Evolutionary conservation across 495 filamentous ascomycete species (phyloP).

Genomic region (Cercophora scortea): DNA sequence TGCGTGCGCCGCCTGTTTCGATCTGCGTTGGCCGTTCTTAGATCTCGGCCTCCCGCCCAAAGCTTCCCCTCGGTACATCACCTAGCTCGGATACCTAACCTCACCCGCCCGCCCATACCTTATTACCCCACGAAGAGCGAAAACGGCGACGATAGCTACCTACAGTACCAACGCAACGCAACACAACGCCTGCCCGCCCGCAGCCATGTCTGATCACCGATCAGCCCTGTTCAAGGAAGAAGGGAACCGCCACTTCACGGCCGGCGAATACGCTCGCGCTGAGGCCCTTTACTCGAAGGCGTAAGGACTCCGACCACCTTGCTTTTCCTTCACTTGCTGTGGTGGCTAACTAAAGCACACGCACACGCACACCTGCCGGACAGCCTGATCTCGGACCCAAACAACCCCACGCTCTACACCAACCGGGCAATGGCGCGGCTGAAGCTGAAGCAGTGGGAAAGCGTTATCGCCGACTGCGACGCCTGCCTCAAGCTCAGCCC

Average conservation of each 20-base stretch:
- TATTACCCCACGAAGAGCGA: too few species aligned
- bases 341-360: too few species aligned
- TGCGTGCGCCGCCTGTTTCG: too few species aligned
- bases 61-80: too few species aligned
- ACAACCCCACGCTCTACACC: slow-evolving; percentile 62
- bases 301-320: slow-evolving; percentile 45
- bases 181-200: not conserved
- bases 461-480: slow-evolving; percentile 72
- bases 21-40: too few species aligned
- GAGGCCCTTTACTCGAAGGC: slow-evolving; percentile 81
- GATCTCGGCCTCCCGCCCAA: too few species aligned
- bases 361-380: too few species aligned
- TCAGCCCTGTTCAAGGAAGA: slow-evolving; percentile 43
- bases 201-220: not conserved
- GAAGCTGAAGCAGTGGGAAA: slow-evolving; percentile 61
- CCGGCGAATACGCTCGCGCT: slow-evolving; percentile 63
- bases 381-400: slow-evolving; percentile 52
- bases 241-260: slow-evolving; percentile 57
- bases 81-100: too few species aligned
- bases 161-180: too few species aligned
- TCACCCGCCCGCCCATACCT: too few species aligned
- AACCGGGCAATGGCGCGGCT: slow-evolving; percentile 86
- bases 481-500: slow-evolving; percentile 59
- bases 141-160: too few species aligned
- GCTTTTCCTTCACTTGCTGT: not conserved